Evolutionary conservation across 495 filamentous ascomycete genomes (phyloP).

Genomic region (Parachaetomium inaequale): DNA sequence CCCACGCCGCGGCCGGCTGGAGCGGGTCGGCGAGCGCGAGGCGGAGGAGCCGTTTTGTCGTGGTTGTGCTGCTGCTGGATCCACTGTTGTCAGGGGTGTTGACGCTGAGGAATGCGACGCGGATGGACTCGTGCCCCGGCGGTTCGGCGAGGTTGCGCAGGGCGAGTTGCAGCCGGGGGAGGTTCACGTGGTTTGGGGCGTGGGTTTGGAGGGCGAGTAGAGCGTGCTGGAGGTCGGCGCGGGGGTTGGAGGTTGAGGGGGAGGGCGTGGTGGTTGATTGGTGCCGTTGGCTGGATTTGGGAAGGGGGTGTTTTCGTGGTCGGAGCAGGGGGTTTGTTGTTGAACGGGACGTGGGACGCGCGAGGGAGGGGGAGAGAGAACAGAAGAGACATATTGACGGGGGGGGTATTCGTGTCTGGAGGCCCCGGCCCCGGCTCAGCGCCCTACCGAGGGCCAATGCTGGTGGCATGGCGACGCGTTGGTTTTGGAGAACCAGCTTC

Average conservation of each 20-base stretch:
- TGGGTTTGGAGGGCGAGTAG: slow-evolving; percentile 59
- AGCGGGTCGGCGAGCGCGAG: slow-evolving; percentile 78
- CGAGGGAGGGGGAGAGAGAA: slow-evolving; percentile 30
- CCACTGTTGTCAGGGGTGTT: background rate
- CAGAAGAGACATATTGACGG: slow-evolving; percentile 45
- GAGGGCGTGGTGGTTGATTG: slow-evolving; percentile 23
- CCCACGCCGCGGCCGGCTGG: slow-evolving; percentile 61
- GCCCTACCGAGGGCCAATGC: slow-evolving; percentile 31
- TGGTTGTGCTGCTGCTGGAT: slow-evolving; percentile 12
- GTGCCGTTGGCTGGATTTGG: slow-evolving; percentile 6
- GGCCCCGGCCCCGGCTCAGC: slow-evolving; percentile 17
- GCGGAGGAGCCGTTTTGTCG: slow-evolving; percentile 58
- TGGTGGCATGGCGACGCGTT: slow-evolving; percentile 32
- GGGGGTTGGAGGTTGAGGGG: slow-evolving; percentile 26
- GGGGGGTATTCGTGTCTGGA: slow-evolving; percentile 1
- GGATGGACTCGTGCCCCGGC: slow-evolving; percentile 57
- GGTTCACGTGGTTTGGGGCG: slow-evolving; percentile 63
- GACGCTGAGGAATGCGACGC: slow-evolving; percentile 61
- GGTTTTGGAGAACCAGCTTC: background rate
- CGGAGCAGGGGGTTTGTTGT: slow-evolving; percentile 5
- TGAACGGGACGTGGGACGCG: background rate
- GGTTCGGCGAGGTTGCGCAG: slow-evolving; percentile 69
- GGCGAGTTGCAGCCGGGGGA: slow-evolving; percentile 75
- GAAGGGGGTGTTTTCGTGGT: background rate
- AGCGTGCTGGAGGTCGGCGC: slow-evolving; percentile 56